These are phyloP conservation scores for Pinus tabuliformis DNA, from an alignment of 75 land plant species.

Conservation along the genomic window DNA sequence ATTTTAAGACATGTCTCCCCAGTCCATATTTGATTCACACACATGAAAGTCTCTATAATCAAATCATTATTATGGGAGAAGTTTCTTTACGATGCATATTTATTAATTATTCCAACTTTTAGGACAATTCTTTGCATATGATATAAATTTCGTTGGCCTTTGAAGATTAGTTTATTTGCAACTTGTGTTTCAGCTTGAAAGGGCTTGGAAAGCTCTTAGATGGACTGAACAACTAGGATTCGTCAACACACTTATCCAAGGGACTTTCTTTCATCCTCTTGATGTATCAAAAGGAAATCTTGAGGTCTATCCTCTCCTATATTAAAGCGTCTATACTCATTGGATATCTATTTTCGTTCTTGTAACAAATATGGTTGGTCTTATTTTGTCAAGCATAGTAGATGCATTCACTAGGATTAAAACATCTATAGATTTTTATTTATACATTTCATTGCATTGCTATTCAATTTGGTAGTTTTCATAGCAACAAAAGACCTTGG, in stretches of 20 bases:
- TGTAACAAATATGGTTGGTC: background rate
- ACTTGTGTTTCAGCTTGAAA: conserved; percentile 52
- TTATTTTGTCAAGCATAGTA: background rate
- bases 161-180: background rate
- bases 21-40: background rate
- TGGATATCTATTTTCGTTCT: background rate
- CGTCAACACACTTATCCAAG: conserved; percentile 40
- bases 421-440: background rate
- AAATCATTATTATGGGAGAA: background rate
- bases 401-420: background rate
- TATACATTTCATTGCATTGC: no score
- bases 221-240: conserved; percentile 70
- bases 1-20: background rate
- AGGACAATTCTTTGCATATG: background rate
- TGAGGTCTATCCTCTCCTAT: conserved; percentile 36
- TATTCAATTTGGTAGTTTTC: no score
- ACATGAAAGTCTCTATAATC: background rate
- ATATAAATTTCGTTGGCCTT: background rate
- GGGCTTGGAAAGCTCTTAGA: conserved; percentile 78
- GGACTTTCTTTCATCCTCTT: conserved; percentile 49
- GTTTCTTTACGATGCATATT: conserved; percentile 2
- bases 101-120: background rate
- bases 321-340: background rate
- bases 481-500: no score
- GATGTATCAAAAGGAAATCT: conserved; percentile 33